These are phyloP conservation scores for Nemophila menziesii DNA, from an alignment of 257 asterid genomes.

Conservation along the genomic window DNA sequence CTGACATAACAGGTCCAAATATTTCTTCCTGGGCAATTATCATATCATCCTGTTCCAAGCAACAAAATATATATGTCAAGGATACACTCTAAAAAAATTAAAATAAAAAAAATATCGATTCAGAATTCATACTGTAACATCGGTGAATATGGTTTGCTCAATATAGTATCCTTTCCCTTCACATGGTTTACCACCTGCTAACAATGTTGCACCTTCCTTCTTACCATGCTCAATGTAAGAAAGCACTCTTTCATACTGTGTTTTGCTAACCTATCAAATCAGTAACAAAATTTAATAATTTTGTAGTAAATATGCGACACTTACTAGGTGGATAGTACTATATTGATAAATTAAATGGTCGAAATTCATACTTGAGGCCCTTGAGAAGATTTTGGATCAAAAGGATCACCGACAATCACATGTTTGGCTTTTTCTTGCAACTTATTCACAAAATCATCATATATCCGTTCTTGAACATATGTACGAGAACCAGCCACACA, in stretches of 20 bases:
- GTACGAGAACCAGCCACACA: conserved; percentile 89
- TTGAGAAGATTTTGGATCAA: conserved; percentile 64
- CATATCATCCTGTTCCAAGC: conserved; percentile 1
- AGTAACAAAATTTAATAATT: neutral
- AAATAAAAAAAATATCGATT: neutral
- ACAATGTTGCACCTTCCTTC: conserved; percentile 3
- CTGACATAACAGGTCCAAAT: conserved; percentile 1
- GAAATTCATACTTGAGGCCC: conserved; percentile 63
- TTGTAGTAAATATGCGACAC: too few relatives aligned
- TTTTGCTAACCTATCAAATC: neutral
- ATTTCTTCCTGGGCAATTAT: neutral
- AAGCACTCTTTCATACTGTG: neutral
- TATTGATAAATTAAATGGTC: too few relatives aligned
- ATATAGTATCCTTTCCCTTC: neutral
- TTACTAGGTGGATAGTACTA: too few relatives aligned
- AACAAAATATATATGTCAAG: neutral
- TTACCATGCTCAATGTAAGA: conserved; percentile 1
- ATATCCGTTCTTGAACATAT: conserved; percentile 53
- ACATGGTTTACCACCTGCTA: neutral
- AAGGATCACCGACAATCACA: conserved; percentile 74
- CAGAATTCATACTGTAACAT: neutral
- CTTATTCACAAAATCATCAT: conserved; percentile 63
- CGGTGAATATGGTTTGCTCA: conserved; percentile 2
- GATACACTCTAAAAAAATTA: neutral
- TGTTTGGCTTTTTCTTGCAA: conserved; percentile 54